Percentiles rank a stretch among this genome's conserved stretches.
Evolutionary conservation across 164 flowering plant species (phyloP).

Genomic region (Warburgia ugandensis): DNA sequence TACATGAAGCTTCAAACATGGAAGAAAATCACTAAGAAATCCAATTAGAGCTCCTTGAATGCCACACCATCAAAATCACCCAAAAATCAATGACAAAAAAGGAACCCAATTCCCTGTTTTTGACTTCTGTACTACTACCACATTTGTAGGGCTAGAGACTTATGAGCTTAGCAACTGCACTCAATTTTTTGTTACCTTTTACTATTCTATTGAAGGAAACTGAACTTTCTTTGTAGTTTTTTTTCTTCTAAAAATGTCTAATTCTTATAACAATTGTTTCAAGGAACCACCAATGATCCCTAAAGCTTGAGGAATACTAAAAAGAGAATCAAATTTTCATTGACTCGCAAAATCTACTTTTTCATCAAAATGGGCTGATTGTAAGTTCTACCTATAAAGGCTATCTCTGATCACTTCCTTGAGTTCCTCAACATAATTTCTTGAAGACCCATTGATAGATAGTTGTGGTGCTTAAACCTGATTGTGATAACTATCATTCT

Average conservation of each 20-base stretch:
- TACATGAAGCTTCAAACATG: too few species aligned
- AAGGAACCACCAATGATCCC: constrained; percentile 30
- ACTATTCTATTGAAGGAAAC: constrained; percentile 17
- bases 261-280: constrained; percentile 11
- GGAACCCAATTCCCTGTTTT: too few species aligned
- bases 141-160: too few species aligned
- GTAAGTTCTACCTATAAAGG: constrained; percentile 46
- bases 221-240: constrained; percentile 14
- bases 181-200: constrained; percentile 36
- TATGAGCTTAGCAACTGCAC: constrained; percentile 85
- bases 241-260: not conserved
- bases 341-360: constrained; percentile 14
- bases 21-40: too few species aligned
- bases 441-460: constrained; percentile 31
- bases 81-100: too few species aligned
- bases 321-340: constrained; percentile 20
- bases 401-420: constrained; percentile 23
- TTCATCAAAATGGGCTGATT: constrained; percentile 17
- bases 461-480: constrained; percentile 22
- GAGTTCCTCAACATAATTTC: constrained; percentile 38
- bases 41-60: too few species aligned
- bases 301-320: constrained; percentile 50
- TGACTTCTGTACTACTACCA: too few species aligned
- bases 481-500: constrained; percentile 10
- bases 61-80: too few species aligned